Evolutionary conservation across 352 stramenopile species (phyloP).

Genomic region (Phytophthora litchii): DNA sequence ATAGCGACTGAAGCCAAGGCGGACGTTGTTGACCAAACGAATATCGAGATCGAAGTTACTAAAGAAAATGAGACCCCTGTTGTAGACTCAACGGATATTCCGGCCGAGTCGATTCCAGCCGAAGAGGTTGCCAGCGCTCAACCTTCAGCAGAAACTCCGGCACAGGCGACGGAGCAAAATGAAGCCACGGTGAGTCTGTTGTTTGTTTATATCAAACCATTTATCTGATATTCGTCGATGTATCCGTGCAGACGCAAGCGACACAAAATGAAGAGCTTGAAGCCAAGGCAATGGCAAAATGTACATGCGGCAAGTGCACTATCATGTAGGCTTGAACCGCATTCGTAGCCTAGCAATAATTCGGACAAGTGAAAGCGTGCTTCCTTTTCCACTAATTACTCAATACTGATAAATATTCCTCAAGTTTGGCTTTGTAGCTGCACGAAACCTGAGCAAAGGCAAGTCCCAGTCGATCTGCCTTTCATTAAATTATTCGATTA

Average conservation of each 20-base stretch:
- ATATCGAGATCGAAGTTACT: conserved; percentile 23
- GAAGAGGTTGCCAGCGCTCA: conserved; percentile 19
- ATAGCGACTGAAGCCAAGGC: conserved; percentile 3
- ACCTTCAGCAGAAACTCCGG: conserved; percentile 3
- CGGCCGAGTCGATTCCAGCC: conserved; percentile 5
- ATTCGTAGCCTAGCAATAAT: conserved; percentile 5
- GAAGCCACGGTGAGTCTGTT: conserved; percentile 18
- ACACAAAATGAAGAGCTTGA: conserved; percentile 52
- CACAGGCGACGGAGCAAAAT: conserved; percentile 20
- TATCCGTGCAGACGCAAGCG: conserved; percentile 9
- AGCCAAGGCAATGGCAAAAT: conserved; percentile 69
- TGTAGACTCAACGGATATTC: not conserved
- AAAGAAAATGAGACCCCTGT: conserved; percentile 1
- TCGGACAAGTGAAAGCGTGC: not conserved
- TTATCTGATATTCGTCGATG: not conserved
- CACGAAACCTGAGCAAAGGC: too few relatives aligned
- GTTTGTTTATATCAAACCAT: not conserved
- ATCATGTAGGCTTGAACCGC: conserved; percentile 57
- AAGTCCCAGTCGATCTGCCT: too few relatives aligned
- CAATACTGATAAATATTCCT: too few relatives aligned
- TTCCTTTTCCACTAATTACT: too few relatives aligned
- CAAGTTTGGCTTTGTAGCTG: too few relatives aligned
- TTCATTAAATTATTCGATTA: too few relatives aligned
- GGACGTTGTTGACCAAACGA: conserved; percentile 10
- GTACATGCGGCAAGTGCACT: conserved; percentile 60